These are phyloP conservation scores for Sapria himalayana DNA, from an alignment of 345 rosid genomes.

Conservation along the genomic window DNA sequence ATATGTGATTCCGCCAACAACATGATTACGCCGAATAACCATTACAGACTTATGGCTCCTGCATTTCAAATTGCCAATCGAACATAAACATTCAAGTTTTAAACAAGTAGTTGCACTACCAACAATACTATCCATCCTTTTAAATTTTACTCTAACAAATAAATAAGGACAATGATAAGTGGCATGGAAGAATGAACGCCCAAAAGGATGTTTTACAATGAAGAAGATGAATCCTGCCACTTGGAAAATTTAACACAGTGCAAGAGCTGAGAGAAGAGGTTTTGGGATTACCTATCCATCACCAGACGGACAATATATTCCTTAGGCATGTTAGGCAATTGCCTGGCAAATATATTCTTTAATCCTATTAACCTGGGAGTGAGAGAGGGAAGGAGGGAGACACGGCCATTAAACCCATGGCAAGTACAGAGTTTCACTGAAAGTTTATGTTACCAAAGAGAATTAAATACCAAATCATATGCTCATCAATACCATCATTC, in stretches of 20 bases:
- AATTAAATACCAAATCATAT: conserved; percentile 82
- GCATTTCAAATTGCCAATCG: conserved; percentile 11
- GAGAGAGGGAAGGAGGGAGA: no score
- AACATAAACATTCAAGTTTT: conserved; percentile 1
- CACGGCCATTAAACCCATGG: no score
- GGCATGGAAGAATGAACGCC: no score
- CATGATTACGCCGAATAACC: conserved; percentile 71
- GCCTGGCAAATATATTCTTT: conserved; percentile 95
- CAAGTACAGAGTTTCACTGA: no score
- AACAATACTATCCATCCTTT: no score
- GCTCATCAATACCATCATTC: conserved; percentile 71
- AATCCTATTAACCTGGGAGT: conserved; percentile 78
- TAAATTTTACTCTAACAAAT: no score
- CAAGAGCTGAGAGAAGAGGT: conserved; percentile 4
- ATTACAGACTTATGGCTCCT: conserved; percentile 97
- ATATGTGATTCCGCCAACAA: conserved; percentile 98
- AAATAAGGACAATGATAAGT: no score
- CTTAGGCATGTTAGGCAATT: conserved; percentile 97
- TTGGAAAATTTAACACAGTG: no score
- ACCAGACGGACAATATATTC: conserved; percentile 98
- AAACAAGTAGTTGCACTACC: no score
- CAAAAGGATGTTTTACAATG: no score
- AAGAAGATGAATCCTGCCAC: no score
- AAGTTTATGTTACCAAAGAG: no score
- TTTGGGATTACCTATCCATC: conserved; percentile 72